Percentiles rank a stretch among this genome's conserved stretches.
phyloP scores from a whole-genome alignment of 306 rosid species.

The Rosa multiflora region DNA sequence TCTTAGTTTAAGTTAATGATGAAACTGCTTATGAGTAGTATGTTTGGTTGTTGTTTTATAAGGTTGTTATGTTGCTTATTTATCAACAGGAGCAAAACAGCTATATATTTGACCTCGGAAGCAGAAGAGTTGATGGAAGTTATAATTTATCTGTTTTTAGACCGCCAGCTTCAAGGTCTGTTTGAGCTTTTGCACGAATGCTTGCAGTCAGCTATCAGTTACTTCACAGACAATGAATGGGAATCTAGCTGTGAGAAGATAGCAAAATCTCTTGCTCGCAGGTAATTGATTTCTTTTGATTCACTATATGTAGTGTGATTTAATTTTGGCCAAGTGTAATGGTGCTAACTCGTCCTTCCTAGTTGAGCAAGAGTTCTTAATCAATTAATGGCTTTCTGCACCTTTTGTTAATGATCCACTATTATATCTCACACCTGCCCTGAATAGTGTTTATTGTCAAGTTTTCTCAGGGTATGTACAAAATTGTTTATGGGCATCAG shows the following conservation, averaged over 20 bases:
- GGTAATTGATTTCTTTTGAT: conserved; percentile 40
- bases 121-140: conserved; percentile 75
- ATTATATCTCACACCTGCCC: neutral
- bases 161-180: conserved; percentile 77
- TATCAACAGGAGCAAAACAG: conserved; percentile 55
- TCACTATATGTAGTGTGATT: neutral
- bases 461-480: neutral
- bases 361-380: neutral
- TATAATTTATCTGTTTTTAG: conserved; percentile 65
- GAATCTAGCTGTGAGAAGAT: conserved; percentile 61
- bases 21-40: conserved; percentile 8
- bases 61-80: conserved; percentile 3
- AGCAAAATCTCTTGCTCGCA: conserved; percentile 77
- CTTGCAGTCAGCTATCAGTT: conserved; percentile 59
- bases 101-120: conserved; percentile 62
- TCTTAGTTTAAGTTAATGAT: neutral
- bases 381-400: neutral
- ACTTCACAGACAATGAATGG: conserved; percentile 82
- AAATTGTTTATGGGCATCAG: neutral
- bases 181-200: conserved; percentile 58
- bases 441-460: neutral
- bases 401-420: neutral
- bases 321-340: neutral
- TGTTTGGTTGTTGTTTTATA: conserved; percentile 9
- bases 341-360: neutral